phyloP scores from a whole-genome alignment of 2,329 filamentous ascomycete species.

The Kalmusia sp. region DNA sequence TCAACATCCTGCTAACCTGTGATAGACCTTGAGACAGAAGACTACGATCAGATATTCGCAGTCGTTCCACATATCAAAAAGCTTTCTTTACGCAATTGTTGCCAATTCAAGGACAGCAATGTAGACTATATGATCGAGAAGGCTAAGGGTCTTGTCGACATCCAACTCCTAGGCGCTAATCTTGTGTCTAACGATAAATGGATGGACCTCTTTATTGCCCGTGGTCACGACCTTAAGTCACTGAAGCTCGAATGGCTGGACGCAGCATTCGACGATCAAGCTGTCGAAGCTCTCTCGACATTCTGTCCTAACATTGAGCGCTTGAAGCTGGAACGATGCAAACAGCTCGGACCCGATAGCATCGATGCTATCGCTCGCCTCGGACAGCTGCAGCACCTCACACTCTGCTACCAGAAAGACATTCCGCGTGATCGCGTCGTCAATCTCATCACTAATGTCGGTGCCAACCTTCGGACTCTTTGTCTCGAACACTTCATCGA shows the following conservation, averaged over 20 bases:
- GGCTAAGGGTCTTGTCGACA: conserved; percentile 69
- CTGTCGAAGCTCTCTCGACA: conserved; percentile 66
- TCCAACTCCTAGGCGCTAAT: conserved; percentile 86
- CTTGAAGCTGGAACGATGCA: conserved; percentile 83
- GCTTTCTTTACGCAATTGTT: conserved; percentile 81
- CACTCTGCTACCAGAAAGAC: conserved; percentile 69
- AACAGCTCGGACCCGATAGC: conserved; percentile 71
- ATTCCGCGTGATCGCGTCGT: conserved; percentile 66
- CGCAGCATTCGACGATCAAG: conserved; percentile 77
- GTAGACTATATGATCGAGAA: conserved; percentile 82
- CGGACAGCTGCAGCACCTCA: conserved; percentile 73
- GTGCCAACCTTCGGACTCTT: conserved; percentile 74
- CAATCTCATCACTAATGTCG: conserved; percentile 67
- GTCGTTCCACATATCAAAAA: conserved; percentile 71
- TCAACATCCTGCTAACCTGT: conserved; percentile 57
- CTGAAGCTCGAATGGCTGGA: conserved; percentile 87
- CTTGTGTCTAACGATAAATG: conserved; percentile 80
- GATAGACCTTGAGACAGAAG: conserved; percentile 71
- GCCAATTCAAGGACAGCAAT: conserved; percentile 87
- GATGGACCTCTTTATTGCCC: conserved; percentile 70
- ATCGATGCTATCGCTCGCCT: conserved; percentile 70
- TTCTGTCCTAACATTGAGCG: conserved; percentile 73
- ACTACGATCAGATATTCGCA: conserved; percentile 83
- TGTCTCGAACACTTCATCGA: conserved; percentile 73
- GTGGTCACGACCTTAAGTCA: conserved; percentile 69